Evolutionary conservation across 306 rosid genomes (phyloP).

Genomic region (Cucumis melo): DNA sequence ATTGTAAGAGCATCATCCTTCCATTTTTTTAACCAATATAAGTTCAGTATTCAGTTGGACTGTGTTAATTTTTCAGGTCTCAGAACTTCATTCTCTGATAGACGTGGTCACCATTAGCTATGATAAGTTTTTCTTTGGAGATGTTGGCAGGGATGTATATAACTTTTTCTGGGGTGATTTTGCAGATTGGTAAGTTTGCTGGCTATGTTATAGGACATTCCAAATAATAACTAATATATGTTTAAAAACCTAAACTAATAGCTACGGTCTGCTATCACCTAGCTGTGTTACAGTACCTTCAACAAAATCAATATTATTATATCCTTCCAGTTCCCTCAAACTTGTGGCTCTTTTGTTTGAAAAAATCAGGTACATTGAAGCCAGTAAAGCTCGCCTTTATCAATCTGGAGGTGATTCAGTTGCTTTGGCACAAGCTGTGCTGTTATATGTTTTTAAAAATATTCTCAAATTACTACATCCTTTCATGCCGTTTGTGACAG

Average conservation of each 20-base stretch:
- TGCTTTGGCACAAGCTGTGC: slow-evolving; percentile 69
- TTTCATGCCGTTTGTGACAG: slow-evolving; percentile 97
- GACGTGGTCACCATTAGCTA: slow-evolving; percentile 66
- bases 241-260: not conserved
- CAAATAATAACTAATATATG: not conserved
- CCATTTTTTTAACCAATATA: slow-evolving; percentile 1
- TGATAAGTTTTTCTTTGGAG: slow-evolving; percentile 88
- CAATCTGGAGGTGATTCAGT: slow-evolving; percentile 37
- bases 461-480: slow-evolving; percentile 82
- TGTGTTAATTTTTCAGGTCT: slow-evolving; percentile 41
- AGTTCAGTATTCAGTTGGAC: not conserved
- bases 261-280: not conserved
- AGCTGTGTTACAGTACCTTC: not conserved
- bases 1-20: slow-evolving; percentile 46
- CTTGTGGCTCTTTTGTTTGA: not conserved
- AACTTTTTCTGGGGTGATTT: slow-evolving; percentile 97
- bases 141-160: slow-evolving; percentile 75
- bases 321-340: not conserved
- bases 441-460: slow-evolving; percentile 69
- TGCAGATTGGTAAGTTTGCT: slow-evolving; percentile 69
- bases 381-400: slow-evolving; percentile 77
- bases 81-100: slow-evolving; percentile 76
- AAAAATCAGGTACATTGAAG: slow-evolving; percentile 72
- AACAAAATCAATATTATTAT: not conserved
- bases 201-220: not conserved